These are phyloP conservation scores for Boletus coccyginus DNA, from an alignment of 768 basidiomycete genomes.

Conservation along the genomic window DNA sequence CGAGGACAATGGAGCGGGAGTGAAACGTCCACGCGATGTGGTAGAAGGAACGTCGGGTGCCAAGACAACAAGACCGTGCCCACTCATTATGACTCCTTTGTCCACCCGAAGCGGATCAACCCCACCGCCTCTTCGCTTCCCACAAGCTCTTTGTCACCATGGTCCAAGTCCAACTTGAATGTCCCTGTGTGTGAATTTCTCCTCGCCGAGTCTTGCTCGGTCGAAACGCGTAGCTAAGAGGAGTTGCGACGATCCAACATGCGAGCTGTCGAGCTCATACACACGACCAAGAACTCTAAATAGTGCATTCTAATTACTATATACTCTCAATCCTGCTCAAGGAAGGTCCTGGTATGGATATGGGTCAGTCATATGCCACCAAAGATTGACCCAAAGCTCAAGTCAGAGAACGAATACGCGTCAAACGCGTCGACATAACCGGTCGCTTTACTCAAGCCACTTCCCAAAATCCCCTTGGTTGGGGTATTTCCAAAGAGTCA, in stretches of 20 bases:
- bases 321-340: no score
- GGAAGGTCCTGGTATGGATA: not conserved
- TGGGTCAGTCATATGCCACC: slow-evolving; percentile 6
- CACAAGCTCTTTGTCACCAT: no score
- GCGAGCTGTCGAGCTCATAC: not conserved
- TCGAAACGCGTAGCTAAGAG: no score
- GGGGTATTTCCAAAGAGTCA: slow-evolving; percentile 56
- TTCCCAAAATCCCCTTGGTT: slow-evolving; percentile 17
- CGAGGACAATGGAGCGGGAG: not conserved
- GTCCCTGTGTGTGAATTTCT: no score
- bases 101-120: no score
- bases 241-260: not conserved
- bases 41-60: not conserved
- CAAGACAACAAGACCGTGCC: not conserved
- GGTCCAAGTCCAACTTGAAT: no score
- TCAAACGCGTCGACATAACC: slow-evolving; percentile 12
- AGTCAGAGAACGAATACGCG: slow-evolving; percentile 22
- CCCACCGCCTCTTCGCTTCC: no score
- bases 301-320: not conserved
- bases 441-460: slow-evolving; percentile 22
- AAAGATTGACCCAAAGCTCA: not conserved
- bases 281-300: not conserved
- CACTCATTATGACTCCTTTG: no score
- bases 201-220: no score
- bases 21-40: not conserved